Percentiles rank a stretch among this genome's conserved stretches.
Evolutionary conservation across 129 eudicot genomes (phyloP).

Genomic region (Erigeron canadensis): DNA sequence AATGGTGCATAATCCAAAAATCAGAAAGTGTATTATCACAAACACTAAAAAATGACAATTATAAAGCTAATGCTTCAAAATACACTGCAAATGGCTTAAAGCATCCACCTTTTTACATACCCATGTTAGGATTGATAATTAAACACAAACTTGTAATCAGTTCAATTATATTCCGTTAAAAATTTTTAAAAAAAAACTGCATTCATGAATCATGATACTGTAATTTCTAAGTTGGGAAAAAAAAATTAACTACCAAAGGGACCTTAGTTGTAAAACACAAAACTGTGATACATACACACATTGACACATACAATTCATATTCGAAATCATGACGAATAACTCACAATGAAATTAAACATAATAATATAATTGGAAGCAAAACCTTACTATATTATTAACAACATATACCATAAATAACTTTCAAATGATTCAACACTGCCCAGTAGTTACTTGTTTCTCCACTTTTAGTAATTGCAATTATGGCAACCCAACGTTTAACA

Average conservation of each 20-base stretch:
- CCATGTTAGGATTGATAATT: slow-evolving; percentile 13
- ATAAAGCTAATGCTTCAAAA: slow-evolving; percentile 5
- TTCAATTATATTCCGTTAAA: too few species aligned
- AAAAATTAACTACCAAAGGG: slow-evolving; percentile 19
- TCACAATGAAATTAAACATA: slow-evolving; percentile 17
- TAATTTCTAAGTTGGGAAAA: slow-evolving; percentile 9
- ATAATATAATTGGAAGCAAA: slow-evolving; percentile 2
- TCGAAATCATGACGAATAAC: slow-evolving; percentile 24
- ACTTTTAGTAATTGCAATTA: slow-evolving; percentile 17
- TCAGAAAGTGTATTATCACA: slow-evolving; percentile 4
- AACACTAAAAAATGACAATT: slow-evolving; percentile 7
- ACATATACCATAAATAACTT: slow-evolving; percentile 10
- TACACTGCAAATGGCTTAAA: slow-evolving; percentile 22
- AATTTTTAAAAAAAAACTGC: background rate
- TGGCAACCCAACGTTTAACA: slow-evolving; percentile 17
- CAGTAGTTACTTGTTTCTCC: slow-evolving; percentile 24
- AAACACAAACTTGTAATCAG: slow-evolving; percentile 14
- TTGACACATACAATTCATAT: slow-evolving; percentile 12
- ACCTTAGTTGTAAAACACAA: slow-evolving; percentile 1
- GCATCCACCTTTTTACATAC: slow-evolving; percentile 24
- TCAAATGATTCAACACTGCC: slow-evolving; percentile 26
- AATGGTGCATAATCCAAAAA: slow-evolving; percentile 4
- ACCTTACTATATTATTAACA: slow-evolving; percentile 3
- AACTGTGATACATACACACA: background rate
- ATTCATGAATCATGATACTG: background rate